A percentile compares a stretch with the other conserved stretches of the same genome.
Evolutionary conservation across 371 early-diverging fungal genomes (phyloP).

Genomic region (Mortierella sp.): DNA sequence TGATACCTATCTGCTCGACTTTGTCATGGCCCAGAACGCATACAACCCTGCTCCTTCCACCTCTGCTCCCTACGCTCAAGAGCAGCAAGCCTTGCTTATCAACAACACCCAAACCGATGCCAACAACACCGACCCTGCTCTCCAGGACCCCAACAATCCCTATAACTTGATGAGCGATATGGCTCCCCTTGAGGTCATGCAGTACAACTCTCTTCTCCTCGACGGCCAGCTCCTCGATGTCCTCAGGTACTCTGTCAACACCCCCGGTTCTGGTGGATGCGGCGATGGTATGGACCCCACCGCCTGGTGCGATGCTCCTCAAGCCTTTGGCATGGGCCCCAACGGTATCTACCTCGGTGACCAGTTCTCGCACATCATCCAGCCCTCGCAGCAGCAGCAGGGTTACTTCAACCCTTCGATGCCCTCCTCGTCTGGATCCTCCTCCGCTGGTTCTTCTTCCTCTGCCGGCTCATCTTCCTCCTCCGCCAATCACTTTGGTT

Average conservation of each 20-base stretch:
- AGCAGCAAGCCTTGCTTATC: conserved; percentile 19
- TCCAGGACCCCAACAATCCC: conserved; percentile 31
- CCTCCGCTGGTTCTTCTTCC: conserved; percentile 33
- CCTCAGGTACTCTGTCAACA: conserved; percentile 33
- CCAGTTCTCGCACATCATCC: conserved; percentile 27
- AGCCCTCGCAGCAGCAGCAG: conserved; percentile 27
- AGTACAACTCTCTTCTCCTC: conserved; percentile 47
- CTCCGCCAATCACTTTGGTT: conserved; percentile 14
- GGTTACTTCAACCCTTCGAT: conserved; percentile 27
- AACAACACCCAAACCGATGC: not conserved
- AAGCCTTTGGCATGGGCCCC: conserved; percentile 19
- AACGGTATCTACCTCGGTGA: conserved; percentile 26
- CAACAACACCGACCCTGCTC: conserved; percentile 18
- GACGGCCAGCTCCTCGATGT: conserved; percentile 35
- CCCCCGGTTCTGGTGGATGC: conserved; percentile 33
- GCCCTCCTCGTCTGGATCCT: conserved; percentile 25
- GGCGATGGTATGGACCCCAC: conserved; percentile 34
- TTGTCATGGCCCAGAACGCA: conserved; percentile 33
- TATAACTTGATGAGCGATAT: conserved; percentile 31
- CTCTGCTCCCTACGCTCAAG: conserved; percentile 20
- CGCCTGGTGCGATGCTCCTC: conserved; percentile 38
- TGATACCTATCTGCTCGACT: conserved; percentile 30
- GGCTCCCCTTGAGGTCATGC: conserved; percentile 39
- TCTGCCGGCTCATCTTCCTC: conserved; percentile 17
- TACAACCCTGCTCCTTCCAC: conserved; percentile 20